These are phyloP conservation scores for Epichloe sylvatica DNA, from an alignment of 2,329 filamentous ascomycete species.

Conservation along the genomic window DNA sequence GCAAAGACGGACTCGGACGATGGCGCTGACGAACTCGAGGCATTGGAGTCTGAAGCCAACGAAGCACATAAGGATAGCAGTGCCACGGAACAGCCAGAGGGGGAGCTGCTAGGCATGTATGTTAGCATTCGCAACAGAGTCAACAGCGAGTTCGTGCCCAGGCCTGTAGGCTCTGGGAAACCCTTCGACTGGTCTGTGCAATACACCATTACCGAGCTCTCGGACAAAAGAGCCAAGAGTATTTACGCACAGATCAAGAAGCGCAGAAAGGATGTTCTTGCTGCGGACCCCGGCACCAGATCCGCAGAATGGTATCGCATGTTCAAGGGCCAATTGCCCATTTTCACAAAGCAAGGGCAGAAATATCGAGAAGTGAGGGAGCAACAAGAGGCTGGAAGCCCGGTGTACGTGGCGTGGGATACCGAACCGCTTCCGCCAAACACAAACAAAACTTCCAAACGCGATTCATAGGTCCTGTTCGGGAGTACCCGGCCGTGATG, in stretches of 20 bases:
- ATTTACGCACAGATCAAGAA: slow-evolving; percentile 44
- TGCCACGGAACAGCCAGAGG: slow-evolving; percentile 2
- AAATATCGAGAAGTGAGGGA: slow-evolving; percentile 43
- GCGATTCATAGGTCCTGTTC: neutral
- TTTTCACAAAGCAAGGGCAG: slow-evolving; percentile 39
- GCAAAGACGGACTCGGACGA: neutral
- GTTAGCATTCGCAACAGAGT: slow-evolving; percentile 61
- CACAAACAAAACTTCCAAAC: neutral
- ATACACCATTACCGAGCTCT: slow-evolving; percentile 58
- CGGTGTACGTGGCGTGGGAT: slow-evolving; percentile 34
- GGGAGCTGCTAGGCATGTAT: slow-evolving; percentile 51
- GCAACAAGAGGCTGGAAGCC: slow-evolving; percentile 31
- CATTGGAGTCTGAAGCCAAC: neutral
- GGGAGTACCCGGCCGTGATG: too few species aligned
- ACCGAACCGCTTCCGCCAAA: slow-evolving; percentile 14
- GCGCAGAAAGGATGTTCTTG: slow-evolving; percentile 37
- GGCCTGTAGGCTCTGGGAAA: slow-evolving; percentile 36
- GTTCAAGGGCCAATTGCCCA: slow-evolving; percentile 28
- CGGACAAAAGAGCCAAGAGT: slow-evolving; percentile 25
- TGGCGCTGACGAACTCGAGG: neutral
- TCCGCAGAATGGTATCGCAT: slow-evolving; percentile 31
- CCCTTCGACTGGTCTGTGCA: slow-evolving; percentile 55
- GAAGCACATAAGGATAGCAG: neutral
- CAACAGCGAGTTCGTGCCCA: slow-evolving; percentile 47
- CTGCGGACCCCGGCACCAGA: slow-evolving; percentile 26